A percentile compares a stretch with the other conserved stretches of the same genome.
phyloP scores from a whole-genome alignment of 1,284 basidiomycete species.

The Puccinia horiana region DNA sequence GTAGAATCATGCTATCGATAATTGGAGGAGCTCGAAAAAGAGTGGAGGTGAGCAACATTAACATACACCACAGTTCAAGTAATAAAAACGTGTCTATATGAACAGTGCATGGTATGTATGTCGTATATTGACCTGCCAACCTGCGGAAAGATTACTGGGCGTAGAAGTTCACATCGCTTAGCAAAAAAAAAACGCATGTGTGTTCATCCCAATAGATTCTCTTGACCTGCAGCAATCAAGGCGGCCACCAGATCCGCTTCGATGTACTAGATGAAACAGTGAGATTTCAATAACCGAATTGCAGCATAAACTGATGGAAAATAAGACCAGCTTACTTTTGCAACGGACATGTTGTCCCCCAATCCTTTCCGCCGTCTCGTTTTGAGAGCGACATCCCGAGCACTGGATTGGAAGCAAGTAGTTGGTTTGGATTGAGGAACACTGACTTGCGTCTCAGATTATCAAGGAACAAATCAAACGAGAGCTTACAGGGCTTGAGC shows the following conservation, averaged over 20 bases:
- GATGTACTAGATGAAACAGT: slow-evolving; percentile 29
- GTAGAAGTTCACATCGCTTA: not conserved
- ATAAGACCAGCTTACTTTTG: slow-evolving; percentile 30
- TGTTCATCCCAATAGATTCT: slow-evolving; percentile 42
- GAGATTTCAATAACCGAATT: not conserved
- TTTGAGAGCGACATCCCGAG: slow-evolving; percentile 83
- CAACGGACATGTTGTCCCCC: slow-evolving; percentile 62
- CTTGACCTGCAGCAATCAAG: slow-evolving; percentile 45
- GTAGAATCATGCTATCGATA: not conserved
- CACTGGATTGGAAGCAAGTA: slow-evolving; percentile 67
- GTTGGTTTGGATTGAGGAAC: not conserved
- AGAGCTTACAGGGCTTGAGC: slow-evolving; percentile 69
- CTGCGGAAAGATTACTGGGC: not conserved
- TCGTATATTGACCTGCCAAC: not conserved
- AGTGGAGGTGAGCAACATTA: not conserved
- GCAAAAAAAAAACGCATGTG: not conserved
- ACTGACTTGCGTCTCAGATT: not conserved
- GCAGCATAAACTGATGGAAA: not conserved
- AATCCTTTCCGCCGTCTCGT: slow-evolving; percentile 92
- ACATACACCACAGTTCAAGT: slow-evolving; percentile 13
- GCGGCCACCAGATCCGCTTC: slow-evolving; percentile 47
- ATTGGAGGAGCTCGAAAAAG: not conserved
- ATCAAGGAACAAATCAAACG: not conserved
- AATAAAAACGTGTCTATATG: not conserved
- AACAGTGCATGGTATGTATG: slow-evolving; percentile 15